Evolutionary conservation across 306 rosid genomes (phyloP), one percentile per base, ranked within the genome.

Genomic region (Lupinus albus): DNA sequence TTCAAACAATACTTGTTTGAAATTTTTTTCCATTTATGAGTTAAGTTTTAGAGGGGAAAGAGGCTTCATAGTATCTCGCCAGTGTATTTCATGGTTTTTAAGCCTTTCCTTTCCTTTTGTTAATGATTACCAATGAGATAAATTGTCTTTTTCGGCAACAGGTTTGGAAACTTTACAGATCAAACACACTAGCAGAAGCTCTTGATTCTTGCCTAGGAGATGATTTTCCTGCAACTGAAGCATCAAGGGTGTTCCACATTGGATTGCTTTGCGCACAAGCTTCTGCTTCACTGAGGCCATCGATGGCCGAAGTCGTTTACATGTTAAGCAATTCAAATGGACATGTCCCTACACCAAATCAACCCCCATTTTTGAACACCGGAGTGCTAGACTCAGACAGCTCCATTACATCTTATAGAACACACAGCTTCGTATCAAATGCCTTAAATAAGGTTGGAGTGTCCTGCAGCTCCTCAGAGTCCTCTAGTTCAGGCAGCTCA

Each of bases 211-310:
- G 80, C 68, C 71, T 89, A 75, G 79, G 81, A 60, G 78, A 53
- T 46, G 80, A 85, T 69, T 82, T 68, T 58, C 85, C 88, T 11
- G 74, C 54, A 59, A 68, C 73, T 28, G 96, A 85, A 21, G 82
- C 61, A 38, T 75, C 74, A 45, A 77, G 78, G 54, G 79, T 81
- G 61, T 73, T 88, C 72, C 92, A 74, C 57, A 91, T 91, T 56
- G 97, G 88, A 25, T 85, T 89, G 50, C 70, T 87, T 16, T 91
- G 97, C 80, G 77, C 95, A 39, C 97, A 91, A 73, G 97, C 96
- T 58, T 82, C 89, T 61, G 87, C 73, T 68, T 70, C 84, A 35
- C 64, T 78, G 25, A 83, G 97, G 61, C 96, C 97, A 72, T 80
- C 88, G 17, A 87, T 89, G 92, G 64, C 61, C 3, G 81, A 78